phyloP scores from a whole-genome alignment of 176 grass and related monocot species.

The Triticum aestivum region IWGSC_CS_RefSeq_v2.1 NC_057810.1:391323431-391323930 shows the following conservation, averaged over 20 bases:
- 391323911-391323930: conserved; percentile 29
- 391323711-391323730: conserved; percentile 96
- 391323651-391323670: conserved; percentile 61
- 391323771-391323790: conserved; percentile 59
- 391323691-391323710: conserved; percentile 97
- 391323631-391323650: conserved; percentile 84
- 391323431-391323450: conserved; percentile 41
- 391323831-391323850: conserved; percentile 35
- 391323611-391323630: conserved; percentile 60
- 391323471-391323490: conserved; percentile 87
- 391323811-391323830: conserved; percentile 43
- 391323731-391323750: conserved; percentile 98
- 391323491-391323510: conserved; percentile 44
- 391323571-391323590: conserved; percentile 63
- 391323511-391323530: conserved; percentile 47
- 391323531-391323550: conserved; percentile 64
- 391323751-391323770: conserved; percentile 87
- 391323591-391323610: conserved; percentile 40
- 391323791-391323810: conserved; percentile 50
- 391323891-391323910: conserved; percentile 39
- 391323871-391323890: conserved; percentile 65
- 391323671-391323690: conserved; percentile 89
- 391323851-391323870: conserved; percentile 30
- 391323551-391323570: conserved; percentile 66
- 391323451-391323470: conserved; percentile 49